Percentiles rank a stretch among this genome's conserved stretches.
Conservation (phyloP, 2,329 filamentous ascomycete genomes). For the Fusarium drepaniforme region DNA sequence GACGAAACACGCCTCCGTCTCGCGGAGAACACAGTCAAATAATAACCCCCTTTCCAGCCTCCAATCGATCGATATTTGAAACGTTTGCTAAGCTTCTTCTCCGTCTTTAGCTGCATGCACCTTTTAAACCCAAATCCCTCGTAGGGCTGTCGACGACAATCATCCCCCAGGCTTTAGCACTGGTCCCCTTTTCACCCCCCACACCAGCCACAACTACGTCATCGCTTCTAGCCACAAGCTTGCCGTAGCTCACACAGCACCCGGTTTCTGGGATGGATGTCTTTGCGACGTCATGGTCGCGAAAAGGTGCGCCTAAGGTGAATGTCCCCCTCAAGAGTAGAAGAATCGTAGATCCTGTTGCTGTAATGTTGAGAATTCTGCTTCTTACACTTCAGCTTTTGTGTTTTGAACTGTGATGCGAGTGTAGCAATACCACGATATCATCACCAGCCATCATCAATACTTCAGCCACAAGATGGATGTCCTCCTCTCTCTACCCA, state of each 20-base stretch:
- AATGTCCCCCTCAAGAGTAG: not conserved
- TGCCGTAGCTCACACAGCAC: not conserved
- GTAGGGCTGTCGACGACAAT: conserved; percentile 23
- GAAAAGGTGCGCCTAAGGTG: not conserved
- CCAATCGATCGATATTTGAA: not conserved
- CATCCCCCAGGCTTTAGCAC: not conserved
- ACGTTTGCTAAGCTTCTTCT: not conserved
- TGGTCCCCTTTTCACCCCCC: not conserved
- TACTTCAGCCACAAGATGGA: conserved; percentile 61
- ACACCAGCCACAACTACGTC: conserved; percentile 35
- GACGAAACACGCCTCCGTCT: not conserved
- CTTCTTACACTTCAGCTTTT: not conserved
- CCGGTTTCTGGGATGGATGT: conserved; percentile 9
- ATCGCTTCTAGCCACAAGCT: conserved; percentile 9
- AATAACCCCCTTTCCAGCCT: not conserved
- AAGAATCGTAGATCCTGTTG: not conserved
- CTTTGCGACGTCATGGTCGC: conserved; percentile 31
- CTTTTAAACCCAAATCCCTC: not conserved
- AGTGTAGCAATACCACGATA: conserved; percentile 10
- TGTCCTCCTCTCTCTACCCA: conserved; percentile 77
- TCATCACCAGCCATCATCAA: conserved; percentile 12
- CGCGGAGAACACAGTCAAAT: not conserved
- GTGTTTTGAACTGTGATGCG: conserved; percentile 4
- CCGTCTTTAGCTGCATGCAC: not conserved
- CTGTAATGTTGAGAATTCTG: not conserved